These are phyloP conservation scores for Xylaria intraflava DNA, from an alignment of 495 filamentous ascomycete species.

Conservation along the genomic window DNA sequence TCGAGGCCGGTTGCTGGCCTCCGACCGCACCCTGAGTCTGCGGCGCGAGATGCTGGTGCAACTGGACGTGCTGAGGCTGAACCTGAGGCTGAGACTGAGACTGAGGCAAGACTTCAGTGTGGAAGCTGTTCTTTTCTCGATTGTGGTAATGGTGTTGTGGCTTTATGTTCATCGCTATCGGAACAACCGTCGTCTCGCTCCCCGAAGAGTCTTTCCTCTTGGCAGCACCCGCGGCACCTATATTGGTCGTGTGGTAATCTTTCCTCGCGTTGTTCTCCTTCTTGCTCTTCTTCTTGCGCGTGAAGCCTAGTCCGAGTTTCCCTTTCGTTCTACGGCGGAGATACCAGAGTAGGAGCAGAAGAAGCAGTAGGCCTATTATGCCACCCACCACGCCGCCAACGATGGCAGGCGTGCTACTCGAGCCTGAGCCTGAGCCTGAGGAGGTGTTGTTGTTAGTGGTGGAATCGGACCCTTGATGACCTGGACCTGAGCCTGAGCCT, in stretches of 20 bases:
- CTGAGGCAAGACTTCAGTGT: background rate
- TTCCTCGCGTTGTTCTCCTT: constrained; percentile 5
- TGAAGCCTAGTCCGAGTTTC: constrained; percentile 16
- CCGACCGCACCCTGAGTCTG: background rate
- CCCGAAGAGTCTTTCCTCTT: constrained; percentile 3
- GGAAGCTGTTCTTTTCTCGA: background rate
- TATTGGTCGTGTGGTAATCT: constrained; percentile 1
- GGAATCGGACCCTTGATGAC: background rate
- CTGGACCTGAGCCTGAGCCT: no score
- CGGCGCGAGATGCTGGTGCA: background rate
- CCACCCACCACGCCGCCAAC: constrained; percentile 28
- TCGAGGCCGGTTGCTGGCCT: background rate
- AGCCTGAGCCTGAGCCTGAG: background rate
- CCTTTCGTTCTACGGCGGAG: background rate
- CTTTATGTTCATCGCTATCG: background rate
- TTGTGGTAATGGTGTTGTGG: background rate
- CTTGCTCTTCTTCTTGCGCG: constrained; percentile 14
- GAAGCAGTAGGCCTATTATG: constrained; percentile 12
- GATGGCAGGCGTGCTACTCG: constrained; percentile 19
- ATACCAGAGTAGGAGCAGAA: background rate
- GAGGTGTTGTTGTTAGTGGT: background rate
- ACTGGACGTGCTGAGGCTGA: background rate
- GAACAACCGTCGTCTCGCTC: background rate
- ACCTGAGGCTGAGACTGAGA: background rate
- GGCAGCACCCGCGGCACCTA: background rate